Percentiles rank a stretch among this genome's conserved stretches.
Conservation (phyloP, 148 eudicot genomes). For the Camellia granthamiana region DNA sequence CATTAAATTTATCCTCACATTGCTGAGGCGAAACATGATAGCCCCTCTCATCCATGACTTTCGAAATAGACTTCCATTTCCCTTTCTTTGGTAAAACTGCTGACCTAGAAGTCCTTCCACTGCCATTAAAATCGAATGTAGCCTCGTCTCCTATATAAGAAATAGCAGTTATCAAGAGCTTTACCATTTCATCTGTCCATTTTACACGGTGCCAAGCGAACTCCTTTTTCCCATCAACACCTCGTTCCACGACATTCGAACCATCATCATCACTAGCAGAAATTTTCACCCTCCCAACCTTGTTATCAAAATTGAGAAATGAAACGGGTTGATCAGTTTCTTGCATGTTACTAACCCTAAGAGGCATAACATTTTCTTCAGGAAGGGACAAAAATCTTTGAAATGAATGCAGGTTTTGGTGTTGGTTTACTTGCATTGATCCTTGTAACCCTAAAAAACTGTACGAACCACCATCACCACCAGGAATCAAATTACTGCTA, state of each 20-base stretch:
- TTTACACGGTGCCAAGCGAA: constrained; percentile 80
- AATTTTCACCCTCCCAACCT: constrained; percentile 32
- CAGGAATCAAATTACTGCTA: no score
- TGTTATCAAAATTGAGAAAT: no score
- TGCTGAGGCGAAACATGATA: constrained; percentile 83
- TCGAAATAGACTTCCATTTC: constrained; percentile 78
- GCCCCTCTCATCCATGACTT: constrained; percentile 86
- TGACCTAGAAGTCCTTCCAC: constrained; percentile 38
- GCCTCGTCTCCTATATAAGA: constrained; percentile 70
- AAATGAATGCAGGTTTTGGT: no score
- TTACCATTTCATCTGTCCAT: constrained; percentile 81
- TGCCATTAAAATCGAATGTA: constrained; percentile 33
- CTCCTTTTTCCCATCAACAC: constrained; percentile 43
- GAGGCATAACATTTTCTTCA: no score
- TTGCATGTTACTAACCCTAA: no score
- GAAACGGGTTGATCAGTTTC: no score
- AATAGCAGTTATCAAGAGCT: constrained; percentile 72
- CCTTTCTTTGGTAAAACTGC: constrained; percentile 67
- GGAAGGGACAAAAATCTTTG: no score
- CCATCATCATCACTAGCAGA: constrained; percentile 70
- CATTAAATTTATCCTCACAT: constrained; percentile 88
- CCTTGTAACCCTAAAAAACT: no score
- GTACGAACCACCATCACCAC: no score
- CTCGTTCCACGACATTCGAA: constrained; percentile 33
- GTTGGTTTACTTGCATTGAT: no score